phyloP scores from a whole-genome alignment of 805 yeast genomes.

The Suhomyces kilbournensis region DNA sequence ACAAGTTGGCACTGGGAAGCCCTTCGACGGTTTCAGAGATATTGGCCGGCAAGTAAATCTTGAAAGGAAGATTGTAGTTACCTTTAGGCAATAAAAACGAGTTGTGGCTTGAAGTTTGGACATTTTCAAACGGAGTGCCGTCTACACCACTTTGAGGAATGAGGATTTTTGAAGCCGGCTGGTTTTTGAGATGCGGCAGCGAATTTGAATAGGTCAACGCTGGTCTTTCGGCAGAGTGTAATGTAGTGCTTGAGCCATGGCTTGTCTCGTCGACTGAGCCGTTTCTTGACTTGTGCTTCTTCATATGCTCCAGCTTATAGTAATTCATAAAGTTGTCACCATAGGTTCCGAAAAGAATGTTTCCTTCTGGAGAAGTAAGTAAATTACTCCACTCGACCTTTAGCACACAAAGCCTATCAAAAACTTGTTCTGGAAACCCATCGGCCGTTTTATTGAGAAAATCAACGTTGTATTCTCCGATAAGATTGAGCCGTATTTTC shows the following conservation, averaged over 20 bases:
- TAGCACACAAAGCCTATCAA: slow-evolving; percentile 39
- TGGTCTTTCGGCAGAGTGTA: slow-evolving; percentile 16
- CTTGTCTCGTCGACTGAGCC: slow-evolving; percentile 4
- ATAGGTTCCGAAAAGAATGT: slow-evolving; percentile 38
- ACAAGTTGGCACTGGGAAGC: slow-evolving; percentile 37
- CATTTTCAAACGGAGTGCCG: slow-evolving; percentile 43
- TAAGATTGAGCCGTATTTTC: slow-evolving; percentile 34
- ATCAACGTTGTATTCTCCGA: slow-evolving; percentile 44
- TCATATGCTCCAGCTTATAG: slow-evolving; percentile 19
- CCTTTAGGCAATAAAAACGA: slow-evolving; percentile 49
- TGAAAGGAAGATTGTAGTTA: slow-evolving; percentile 51
- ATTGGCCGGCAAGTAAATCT: slow-evolving; percentile 42
- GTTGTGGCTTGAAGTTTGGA: slow-evolving; percentile 19
- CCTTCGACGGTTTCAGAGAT: slow-evolving; percentile 53
- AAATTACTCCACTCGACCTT: slow-evolving; percentile 49
- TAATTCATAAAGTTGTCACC: slow-evolving; percentile 32
- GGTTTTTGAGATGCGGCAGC: slow-evolving; percentile 21
- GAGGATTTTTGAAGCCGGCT: slow-evolving; percentile 6
- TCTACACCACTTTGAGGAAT: slow-evolving; percentile 36
- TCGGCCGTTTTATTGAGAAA: slow-evolving; percentile 33
- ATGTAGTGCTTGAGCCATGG: neutral
- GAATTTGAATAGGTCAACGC: slow-evolving; percentile 29
- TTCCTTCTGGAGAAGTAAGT: slow-evolving; percentile 38
- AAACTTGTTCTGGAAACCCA: slow-evolving; percentile 33
- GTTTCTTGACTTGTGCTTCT: slow-evolving; percentile 7